Evolutionary conservation across 2,329 filamentous ascomycete genomes (phyloP).

Genomic region (Conoideocrella luteorostrata): DNA sequence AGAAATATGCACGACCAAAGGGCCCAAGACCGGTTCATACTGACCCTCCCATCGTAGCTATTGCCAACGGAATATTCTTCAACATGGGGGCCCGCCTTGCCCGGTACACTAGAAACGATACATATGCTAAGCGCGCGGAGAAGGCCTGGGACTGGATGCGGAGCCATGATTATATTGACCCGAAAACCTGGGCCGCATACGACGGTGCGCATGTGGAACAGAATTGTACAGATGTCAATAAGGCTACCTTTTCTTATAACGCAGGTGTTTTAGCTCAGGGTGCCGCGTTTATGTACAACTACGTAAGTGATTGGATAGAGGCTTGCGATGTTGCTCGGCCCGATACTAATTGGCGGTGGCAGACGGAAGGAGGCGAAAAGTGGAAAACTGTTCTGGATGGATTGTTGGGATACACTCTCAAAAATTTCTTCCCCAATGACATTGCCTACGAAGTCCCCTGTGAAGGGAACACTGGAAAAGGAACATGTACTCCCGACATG

Average conservation of each 20-base stretch:
- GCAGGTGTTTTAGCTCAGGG: constrained; percentile 57
- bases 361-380: constrained; percentile 44
- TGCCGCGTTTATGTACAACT: constrained; percentile 63
- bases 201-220: constrained; percentile 54
- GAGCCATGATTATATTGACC: constrained; percentile 50
- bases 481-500: constrained; percentile 64
- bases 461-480: constrained; percentile 47
- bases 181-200: constrained; percentile 53
- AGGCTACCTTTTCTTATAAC: constrained; percentile 62
- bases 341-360: constrained; percentile 11
- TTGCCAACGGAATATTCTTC: constrained; percentile 59
- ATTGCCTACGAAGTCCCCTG: constrained; percentile 63
- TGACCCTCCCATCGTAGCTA: constrained; percentile 37
- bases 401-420: constrained; percentile 43
- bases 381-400: constrained; percentile 53
- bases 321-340: background rate
- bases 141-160: constrained; percentile 58
- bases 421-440: constrained; percentile 49
- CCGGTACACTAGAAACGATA: constrained; percentile 60
- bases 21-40: too few species aligned
- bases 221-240: constrained; percentile 56
- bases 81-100: constrained; percentile 63
- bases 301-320: constrained; percentile 28
- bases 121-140: constrained; percentile 57
- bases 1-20: too few species aligned